Base-by-base conservation (phyloP, 1,139 yeast species). In the Geotrichum reessii region DNA sequence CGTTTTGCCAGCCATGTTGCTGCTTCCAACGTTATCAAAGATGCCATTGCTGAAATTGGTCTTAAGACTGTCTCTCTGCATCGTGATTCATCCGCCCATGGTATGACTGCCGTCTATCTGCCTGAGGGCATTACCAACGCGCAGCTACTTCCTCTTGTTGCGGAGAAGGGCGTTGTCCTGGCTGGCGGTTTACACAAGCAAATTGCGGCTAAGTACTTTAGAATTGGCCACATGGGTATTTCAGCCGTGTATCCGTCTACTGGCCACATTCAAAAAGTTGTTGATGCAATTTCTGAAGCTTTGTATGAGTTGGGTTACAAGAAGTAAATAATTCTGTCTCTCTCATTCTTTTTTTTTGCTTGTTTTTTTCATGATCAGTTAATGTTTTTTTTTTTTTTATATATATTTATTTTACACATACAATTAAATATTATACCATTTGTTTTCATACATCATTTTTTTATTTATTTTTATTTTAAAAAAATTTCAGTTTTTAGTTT, bases 211-310 rank as follows among this genome's bases (percentile, higher is more conserved):
- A 85, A 86, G 72, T 91, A 91, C 76, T 89, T 92, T 77, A 84
- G 98, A 75, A 85, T 92, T 62, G 98, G 98, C 37, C 98, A 92
- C 75, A 92, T 92, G 98, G 97, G 97, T 65, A 83, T 82, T 53
- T 75, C 84, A 58, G 77, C 80, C 53, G 78, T 80, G 55, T 75
- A 75, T 61, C 73, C 59, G 5, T 17, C 31, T 12, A 50, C 57
- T 27, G 62, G 62, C 12, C 62, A 59, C 28, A 51, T 59, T 33
- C 50, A 54, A 3, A 57, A 57, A 50, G 52, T 58, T 12, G 25
- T 59, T 12, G 44, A 48, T 8, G 62, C 58, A 17, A 47, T 59
- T 22, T 14, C 40, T 6, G 55, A 49, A 0, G 48, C 62, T 14
- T 44, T 59, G 24, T 40, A 48, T 44, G 62, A 59, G 24, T 27